Conservation (phyloP, 768 basidiomycete species). For the Lentinula guzmanii region DNA sequence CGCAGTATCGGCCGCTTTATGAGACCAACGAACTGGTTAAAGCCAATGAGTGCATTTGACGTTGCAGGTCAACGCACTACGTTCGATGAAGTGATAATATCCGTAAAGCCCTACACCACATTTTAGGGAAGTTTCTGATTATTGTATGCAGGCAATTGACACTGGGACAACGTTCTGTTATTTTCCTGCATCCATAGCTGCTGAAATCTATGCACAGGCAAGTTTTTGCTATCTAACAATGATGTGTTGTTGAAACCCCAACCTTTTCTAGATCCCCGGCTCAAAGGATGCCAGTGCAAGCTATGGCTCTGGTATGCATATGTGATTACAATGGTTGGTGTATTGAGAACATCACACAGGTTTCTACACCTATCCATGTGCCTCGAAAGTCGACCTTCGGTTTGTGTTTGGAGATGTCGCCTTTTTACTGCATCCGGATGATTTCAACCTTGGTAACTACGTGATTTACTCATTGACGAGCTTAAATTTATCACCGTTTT, state of each 20-base stretch:
- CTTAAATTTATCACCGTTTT: not conserved
- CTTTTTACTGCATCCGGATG: conserved; percentile 36
- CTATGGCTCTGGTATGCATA: not conserved
- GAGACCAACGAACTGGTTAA: conserved; percentile 59
- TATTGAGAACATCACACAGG: conserved; percentile 18
- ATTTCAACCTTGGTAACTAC: conserved; percentile 50
- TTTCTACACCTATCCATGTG: conserved; percentile 55
- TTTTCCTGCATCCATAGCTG: conserved; percentile 36
- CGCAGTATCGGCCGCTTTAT: not conserved
- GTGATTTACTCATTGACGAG: not conserved
- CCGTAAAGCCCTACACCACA: conserved; percentile 28
- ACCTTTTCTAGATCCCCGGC: conserved; percentile 40
- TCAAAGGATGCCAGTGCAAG: conserved; percentile 24
- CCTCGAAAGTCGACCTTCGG: conserved; percentile 23
- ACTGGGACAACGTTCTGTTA: conserved; percentile 66
- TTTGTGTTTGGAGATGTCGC: conserved; percentile 37
- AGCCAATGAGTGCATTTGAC: conserved; percentile 29
- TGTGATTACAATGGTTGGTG: not conserved
- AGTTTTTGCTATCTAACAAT: not conserved
- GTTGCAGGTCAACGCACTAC: conserved; percentile 23
- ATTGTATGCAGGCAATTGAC: conserved; percentile 47
- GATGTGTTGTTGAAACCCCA: not conserved
- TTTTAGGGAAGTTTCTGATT: not conserved
- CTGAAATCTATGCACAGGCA: conserved; percentile 41
- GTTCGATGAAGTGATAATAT: conserved; percentile 15